These are phyloP conservation scores for Bigelowiella natans DNA, from an alignment of 78 protist genomes.

Conservation along the genomic window DNA sequence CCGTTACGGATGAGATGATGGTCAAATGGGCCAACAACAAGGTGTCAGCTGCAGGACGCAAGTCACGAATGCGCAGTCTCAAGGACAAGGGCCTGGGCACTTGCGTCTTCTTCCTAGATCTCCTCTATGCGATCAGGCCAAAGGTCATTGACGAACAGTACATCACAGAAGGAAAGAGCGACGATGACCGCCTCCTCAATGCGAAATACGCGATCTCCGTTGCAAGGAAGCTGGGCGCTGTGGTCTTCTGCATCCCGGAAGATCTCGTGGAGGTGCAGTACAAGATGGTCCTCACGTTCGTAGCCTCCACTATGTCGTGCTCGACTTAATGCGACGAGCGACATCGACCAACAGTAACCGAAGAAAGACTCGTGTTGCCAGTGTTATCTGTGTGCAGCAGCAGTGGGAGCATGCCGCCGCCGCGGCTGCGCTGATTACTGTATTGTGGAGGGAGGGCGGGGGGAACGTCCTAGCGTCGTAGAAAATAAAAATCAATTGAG, in stretches of 20 bases:
- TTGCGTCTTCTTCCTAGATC: constrained; percentile 51
- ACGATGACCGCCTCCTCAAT: not conserved
- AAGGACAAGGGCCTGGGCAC: constrained; percentile 45
- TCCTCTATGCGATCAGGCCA: constrained; percentile 63
- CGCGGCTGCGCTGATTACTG: too few species aligned
- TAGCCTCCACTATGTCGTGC: constrained; percentile 12
- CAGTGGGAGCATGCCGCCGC: too few species aligned
- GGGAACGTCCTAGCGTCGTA: too few species aligned
- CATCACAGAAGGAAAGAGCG: constrained; percentile 23
- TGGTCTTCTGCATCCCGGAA: not conserved
- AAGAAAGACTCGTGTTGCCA: too few species aligned
- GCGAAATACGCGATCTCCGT: constrained; percentile 1
- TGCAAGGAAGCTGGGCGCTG: constrained; percentile 4
- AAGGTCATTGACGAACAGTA: constrained; percentile 42
- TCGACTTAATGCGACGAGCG: too few species aligned
- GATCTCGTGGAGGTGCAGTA: constrained; percentile 1
- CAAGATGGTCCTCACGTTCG: constrained; percentile 14
- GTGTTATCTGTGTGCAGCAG: too few species aligned
- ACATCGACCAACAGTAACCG: too few species aligned
- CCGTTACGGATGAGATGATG: constrained; percentile 52
- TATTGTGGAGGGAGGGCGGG: too few species aligned
- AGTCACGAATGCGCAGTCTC: constrained; percentile 40
- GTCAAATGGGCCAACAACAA: constrained; percentile 24
- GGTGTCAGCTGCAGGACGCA: not conserved
- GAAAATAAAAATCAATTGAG: too few species aligned